A percentile compares a stretch with the other conserved stretches of the same genome.
Conservation (phyloP, 2,329 filamentous ascomycete species). For the Albophoma yamanashiensis region DNA sequence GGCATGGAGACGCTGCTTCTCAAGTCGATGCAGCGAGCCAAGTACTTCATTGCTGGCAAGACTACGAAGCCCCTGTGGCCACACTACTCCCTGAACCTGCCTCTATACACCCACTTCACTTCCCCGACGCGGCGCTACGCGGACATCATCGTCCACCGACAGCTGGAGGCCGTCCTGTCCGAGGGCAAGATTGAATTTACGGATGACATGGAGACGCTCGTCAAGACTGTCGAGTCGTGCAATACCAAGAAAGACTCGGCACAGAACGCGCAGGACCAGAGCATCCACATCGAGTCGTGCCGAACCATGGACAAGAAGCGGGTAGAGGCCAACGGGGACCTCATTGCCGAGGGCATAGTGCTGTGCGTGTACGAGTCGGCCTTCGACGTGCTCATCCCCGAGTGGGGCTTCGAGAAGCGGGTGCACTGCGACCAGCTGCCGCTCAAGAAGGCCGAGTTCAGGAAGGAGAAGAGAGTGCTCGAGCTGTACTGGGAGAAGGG, state of each 20-base stretch:
- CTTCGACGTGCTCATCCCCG: conserved; percentile 94
- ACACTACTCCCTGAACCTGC: conserved; percentile 87
- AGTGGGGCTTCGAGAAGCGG: conserved; percentile 98
- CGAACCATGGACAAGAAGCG: conserved; percentile 89
- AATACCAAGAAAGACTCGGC: conserved; percentile 99
- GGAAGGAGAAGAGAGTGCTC: conserved; percentile 87
- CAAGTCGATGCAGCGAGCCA: conserved; percentile 93
- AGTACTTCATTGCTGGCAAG: conserved; percentile 84
- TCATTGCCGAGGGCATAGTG: conserved; percentile 92
- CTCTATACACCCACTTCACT: conserved; percentile 95
- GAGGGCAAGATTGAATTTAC: conserved; percentile 73
- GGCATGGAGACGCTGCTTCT: conserved; percentile 94
- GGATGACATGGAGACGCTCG: conserved; percentile 78
- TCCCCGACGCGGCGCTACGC: conserved; percentile 90
- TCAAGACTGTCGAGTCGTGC: conserved; percentile 89
- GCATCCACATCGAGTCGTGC: conserved; percentile 96
- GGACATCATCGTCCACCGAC: conserved; percentile 89
- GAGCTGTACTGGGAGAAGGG: conserved; percentile 99
- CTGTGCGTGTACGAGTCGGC: conserved; percentile 97
- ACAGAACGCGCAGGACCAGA: conserved; percentile 95
- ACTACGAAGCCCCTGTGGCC: conserved; percentile 65
- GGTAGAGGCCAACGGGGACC: conserved; percentile 75
- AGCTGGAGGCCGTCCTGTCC: conserved; percentile 79
- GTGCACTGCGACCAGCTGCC: conserved; percentile 98
- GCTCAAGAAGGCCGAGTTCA: conserved; percentile 97